Percentiles rank a stretch among this genome's conserved stretches.
Evolutionary conservation across 768 basidiomycete genomes (phyloP).

Genomic region (Pleurotus eryngii): DNA sequence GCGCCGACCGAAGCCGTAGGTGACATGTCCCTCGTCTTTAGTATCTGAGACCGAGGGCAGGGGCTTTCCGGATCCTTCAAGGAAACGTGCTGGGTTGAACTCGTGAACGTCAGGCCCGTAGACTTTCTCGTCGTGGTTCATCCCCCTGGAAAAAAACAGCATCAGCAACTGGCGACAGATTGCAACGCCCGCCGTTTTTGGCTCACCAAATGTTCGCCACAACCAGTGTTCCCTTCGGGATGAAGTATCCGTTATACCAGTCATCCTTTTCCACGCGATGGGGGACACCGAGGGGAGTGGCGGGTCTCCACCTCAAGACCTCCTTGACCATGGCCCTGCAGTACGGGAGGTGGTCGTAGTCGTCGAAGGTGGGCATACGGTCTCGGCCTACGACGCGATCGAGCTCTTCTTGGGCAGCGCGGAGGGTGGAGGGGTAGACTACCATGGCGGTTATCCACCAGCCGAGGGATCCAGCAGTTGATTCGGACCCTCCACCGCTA

Average conservation of each 20-base stretch:
- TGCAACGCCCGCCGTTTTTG: neutral
- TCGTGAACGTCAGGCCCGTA: constrained; percentile 40
- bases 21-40: constrained; percentile 27
- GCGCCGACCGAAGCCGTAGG: constrained; percentile 28
- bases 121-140: constrained; percentile 42
- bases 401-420: constrained; percentile 1
- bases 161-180: neutral
- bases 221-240: constrained; percentile 48
- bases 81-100: constrained; percentile 50
- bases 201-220: constrained; percentile 44
- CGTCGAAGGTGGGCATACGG: neutral
- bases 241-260: constrained; percentile 37
- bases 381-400: constrained; percentile 2
- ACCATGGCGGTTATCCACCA: neutral
- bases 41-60: constrained; percentile 15
- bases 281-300: constrained; percentile 29
- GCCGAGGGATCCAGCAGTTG: neutral
- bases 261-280: constrained; percentile 45
- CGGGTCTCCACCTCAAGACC: constrained; percentile 5
- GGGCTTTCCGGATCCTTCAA: constrained; percentile 14
- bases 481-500: neutral
- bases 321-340: constrained; percentile 9
- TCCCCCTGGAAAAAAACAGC: constrained; percentile 31
- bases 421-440: neutral
- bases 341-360: constrained; percentile 7